These are phyloP conservation scores for Glaciozyma martinii DNA, from an alignment of 768 basidiomycete genomes.

Conservation along the genomic window DNA sequence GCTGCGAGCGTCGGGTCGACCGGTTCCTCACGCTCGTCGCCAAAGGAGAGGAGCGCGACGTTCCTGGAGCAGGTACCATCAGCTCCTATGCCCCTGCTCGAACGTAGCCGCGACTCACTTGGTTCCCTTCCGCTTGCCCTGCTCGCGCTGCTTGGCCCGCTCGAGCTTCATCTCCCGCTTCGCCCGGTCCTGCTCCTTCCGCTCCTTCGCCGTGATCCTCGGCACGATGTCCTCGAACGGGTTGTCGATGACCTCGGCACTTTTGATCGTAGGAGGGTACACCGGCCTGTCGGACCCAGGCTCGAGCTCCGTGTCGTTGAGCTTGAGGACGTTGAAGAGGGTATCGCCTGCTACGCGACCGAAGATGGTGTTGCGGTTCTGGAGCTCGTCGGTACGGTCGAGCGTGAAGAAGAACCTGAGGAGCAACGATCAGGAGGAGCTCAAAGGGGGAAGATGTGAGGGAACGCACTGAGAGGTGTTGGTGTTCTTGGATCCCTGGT, in stretches of 20 bases:
- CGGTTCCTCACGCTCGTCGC: constrained; percentile 53
- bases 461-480: constrained; percentile 79
- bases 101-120: constrained; percentile 52
- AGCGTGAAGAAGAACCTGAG: constrained; percentile 64
- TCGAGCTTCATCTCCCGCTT: constrained; percentile 65
- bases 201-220: constrained; percentile 89
- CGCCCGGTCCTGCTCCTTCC: constrained; percentile 59
- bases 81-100: background rate
- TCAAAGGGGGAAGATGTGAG: background rate
- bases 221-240: constrained; percentile 93
- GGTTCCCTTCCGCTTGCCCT: constrained; percentile 64
- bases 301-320: constrained; percentile 47
- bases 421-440: too few relatives aligned
- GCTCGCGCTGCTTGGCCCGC: constrained; percentile 57
- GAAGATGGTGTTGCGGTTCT: constrained; percentile 90
- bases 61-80: constrained; percentile 49
- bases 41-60: constrained; percentile 81
- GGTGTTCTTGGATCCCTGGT: constrained; percentile 66
- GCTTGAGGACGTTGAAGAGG: constrained; percentile 61
- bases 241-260: constrained; percentile 76
- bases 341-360: constrained; percentile 50
- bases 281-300: constrained; percentile 65
- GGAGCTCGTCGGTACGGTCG: constrained; percentile 61
- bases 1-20: constrained; percentile 29
- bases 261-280: constrained; percentile 86